Evolutionary conservation across 2,329 filamentous ascomycete species (phyloP), one percentile per base, ranked within the genome.

Genomic region (Xylaria digitata): DNA sequence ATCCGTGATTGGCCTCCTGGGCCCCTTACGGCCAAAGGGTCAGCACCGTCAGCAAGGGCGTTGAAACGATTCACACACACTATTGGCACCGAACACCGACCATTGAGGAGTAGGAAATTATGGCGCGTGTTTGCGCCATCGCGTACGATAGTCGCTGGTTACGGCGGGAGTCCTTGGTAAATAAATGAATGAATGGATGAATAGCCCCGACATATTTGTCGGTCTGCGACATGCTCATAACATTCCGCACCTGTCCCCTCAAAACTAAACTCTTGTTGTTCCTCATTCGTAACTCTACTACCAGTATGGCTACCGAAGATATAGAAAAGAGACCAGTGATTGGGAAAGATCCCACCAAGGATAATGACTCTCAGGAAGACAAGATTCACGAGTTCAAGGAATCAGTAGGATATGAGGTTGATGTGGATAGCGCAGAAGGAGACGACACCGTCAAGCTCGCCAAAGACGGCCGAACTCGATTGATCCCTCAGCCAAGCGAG

Each of bases 401-500:
- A 64, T 61, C 67, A 0, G 76, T 79, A 53, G 79, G 79, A 43
- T 81, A 84, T 70, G 71, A 80, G 45, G 73, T 80, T 57, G 78
- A 81, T 43, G 74, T 78, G 32, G 77, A 75, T 42, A 75, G 75
- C 32, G 71, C 60, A 26, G 70, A 53, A 30, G 46, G 50, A 2
- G 63, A 59, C 32, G 30, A 74, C 19, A 56, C 62, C n/a, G 56
- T 77, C 62, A 80, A 80, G 69, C 74, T 79, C 13, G 79, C 80
- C n/a, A 66, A 69, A n/a, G 80, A 82, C 63, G 79, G 79, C 17
- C 79, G 74, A 49, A 83, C 82, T 2, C 81, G 86, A 17, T 78
- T 87, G 54, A 85, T 86, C 23, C 86, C 85, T 1, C 85, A 87
- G 73, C 85, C 85, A 0, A 83, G 81, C 61, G 81, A 81, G 43